A percentile compares a stretch with the other conserved stretches of the same genome.
phyloP scores from a whole-genome alignment of 1,284 basidiomycete genomes.

The Takashimella tepidaria region DNA sequence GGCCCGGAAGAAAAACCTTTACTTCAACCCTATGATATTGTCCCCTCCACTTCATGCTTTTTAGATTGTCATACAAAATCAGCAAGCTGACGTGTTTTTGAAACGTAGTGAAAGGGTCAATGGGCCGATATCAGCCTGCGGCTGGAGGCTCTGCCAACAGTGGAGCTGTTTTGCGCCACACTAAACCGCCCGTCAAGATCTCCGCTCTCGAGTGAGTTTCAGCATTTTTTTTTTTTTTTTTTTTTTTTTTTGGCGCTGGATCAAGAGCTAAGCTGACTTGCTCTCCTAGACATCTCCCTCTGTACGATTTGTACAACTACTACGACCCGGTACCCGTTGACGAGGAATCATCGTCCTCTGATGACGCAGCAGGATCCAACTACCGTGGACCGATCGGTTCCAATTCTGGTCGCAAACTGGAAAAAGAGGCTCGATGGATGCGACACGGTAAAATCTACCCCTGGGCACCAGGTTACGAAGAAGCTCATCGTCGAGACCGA shows the following conservation, averaged over 20 bases:
- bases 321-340: constrained; percentile 33
- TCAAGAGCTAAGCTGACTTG: too few species aligned
- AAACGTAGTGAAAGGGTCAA: neutral
- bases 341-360: constrained; percentile 15
- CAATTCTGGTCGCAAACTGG: constrained; percentile 45
- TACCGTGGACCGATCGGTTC: constrained; percentile 10
- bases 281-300: constrained; percentile 11
- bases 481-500: constrained; percentile 24
- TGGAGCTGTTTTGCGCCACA: neutral
- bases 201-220: constrained; percentile 32
- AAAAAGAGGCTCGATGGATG: constrained; percentile 36
- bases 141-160: neutral
- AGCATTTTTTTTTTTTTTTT: constrained; percentile 33
- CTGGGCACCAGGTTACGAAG: constrained; percentile 45
- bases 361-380: constrained; percentile 20
- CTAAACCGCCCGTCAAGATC: constrained; percentile 13
- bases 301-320: constrained; percentile 34
- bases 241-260: too few species aligned
- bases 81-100: too few species aligned
- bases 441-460: constrained; percentile 45
- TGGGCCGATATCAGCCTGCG: neutral
- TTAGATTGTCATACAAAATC: neutral
- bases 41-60: neutral
- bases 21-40: constrained; percentile 20
- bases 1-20: constrained; percentile 19